Percentiles rank a stretch among this genome's conserved stretches.
These are phyloP conservation scores for Cicer cuneatum DNA, from an alignment of 306 rosid species.

Conservation along the genomic window DNA sequence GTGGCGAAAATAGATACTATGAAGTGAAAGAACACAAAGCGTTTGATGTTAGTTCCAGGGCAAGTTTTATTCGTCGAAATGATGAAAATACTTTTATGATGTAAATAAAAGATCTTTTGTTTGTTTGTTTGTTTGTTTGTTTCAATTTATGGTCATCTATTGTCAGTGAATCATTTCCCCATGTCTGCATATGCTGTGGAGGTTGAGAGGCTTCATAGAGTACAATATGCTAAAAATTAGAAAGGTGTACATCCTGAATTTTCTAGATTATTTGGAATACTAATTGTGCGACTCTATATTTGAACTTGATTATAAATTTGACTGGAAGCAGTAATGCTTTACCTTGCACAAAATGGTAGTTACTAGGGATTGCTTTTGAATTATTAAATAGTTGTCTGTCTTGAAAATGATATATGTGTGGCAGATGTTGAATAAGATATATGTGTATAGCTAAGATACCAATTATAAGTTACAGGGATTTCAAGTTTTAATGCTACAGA, in stretches of 20 bases:
- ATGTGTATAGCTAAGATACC: not conserved
- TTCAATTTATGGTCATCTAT: not conserved
- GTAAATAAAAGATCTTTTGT: not conserved
- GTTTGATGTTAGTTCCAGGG: not conserved
- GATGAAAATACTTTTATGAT: not conserved
- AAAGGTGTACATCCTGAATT: constrained; percentile 19
- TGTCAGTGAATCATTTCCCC: not conserved
- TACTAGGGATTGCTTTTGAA: constrained; percentile 1
- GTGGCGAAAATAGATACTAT: constrained; percentile 1
- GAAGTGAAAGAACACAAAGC: not conserved
- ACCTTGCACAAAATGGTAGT: constrained; percentile 9
- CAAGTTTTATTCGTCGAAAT: not conserved
- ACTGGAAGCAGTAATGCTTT: not conserved
- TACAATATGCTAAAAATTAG: not conserved
- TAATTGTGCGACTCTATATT: not conserved
- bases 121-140: not conserved
- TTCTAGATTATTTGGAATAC: not conserved
- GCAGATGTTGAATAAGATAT: constrained; percentile 10
- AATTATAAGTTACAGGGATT: constrained; percentile 17
- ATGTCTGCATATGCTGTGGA: not conserved
- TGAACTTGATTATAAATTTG: not conserved
- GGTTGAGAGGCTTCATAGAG: constrained; percentile 5
- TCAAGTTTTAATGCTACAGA: not conserved
- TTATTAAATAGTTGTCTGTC: constrained; percentile 10
- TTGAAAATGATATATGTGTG: not conserved